Conservation (phyloP, 805 yeast genomes). For the Myxozyma udenii region DNA sequence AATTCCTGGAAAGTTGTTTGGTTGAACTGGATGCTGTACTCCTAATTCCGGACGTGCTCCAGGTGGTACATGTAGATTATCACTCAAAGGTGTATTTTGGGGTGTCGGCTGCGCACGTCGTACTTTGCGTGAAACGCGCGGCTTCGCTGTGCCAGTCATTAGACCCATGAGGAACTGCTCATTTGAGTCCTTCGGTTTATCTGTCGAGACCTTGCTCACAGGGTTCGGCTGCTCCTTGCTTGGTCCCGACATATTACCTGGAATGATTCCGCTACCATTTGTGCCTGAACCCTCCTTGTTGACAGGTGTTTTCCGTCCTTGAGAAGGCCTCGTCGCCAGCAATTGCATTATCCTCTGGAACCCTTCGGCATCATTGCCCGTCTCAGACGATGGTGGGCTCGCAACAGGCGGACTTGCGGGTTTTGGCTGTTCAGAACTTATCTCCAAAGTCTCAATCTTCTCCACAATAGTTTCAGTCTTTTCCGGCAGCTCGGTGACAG, state of each 20-base stretch:
- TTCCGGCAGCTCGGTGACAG: background rate
- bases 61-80: no score
- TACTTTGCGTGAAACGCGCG: background rate
- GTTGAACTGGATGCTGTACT: no score
- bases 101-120: background rate
- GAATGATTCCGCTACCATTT: no score
- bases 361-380: slow-evolving; percentile 34
- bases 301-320: background rate
- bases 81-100: no score
- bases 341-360: slow-evolving; percentile 36
- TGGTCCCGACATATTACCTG: no score
- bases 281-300: background rate
- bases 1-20: no score
- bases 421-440: background rate
- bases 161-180: slow-evolving; percentile 23
- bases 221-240: no score
- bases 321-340: slow-evolving; percentile 27
- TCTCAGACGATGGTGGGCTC: background rate
- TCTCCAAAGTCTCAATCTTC: background rate
- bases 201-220: no score
- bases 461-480: no score
- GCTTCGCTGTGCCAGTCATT: slow-evolving; percentile 19
- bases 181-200: no score
- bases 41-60: no score
- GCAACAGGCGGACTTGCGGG: background rate